phyloP scores from a whole-genome alignment of 1,139 yeast genomes.

The Zygosaccharomyces pseudobailii region DNA sequence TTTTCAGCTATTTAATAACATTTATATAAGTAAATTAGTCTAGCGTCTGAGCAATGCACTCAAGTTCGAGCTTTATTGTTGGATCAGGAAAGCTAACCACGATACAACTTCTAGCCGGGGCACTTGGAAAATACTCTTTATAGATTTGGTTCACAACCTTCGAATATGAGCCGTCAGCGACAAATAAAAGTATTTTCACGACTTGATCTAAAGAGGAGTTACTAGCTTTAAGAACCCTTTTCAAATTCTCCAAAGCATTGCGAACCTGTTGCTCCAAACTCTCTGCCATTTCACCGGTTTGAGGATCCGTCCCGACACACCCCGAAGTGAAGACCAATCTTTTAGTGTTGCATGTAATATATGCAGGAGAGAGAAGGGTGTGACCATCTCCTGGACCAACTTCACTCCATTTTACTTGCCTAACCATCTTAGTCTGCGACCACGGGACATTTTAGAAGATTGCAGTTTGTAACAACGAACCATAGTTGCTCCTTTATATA shows the following conservation, averaged over 20 bases:
- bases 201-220: slow-evolving; percentile 38
- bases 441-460: too few relatives aligned
- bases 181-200: slow-evolving; percentile 39
- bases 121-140: slow-evolving; percentile 36
- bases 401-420: slow-evolving; percentile 40
- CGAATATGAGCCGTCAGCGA: slow-evolving; percentile 37
- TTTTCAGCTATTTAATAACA: background rate
- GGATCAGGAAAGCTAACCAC: slow-evolving; percentile 43
- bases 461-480: too few relatives aligned
- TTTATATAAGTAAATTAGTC: background rate
- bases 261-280: slow-evolving; percentile 37
- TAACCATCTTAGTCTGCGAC: slow-evolving; percentile 21
- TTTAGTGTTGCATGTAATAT: slow-evolving; percentile 36
- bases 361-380: slow-evolving; percentile 39
- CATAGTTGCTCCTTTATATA: background rate
- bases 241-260: slow-evolving; percentile 37
- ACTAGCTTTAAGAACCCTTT: slow-evolving; percentile 34
- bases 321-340: slow-evolving; percentile 45
- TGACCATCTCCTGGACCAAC: slow-evolving; percentile 37
- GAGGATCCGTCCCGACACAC: slow-evolving; percentile 34
- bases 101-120: slow-evolving; percentile 42
- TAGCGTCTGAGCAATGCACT: slow-evolving; percentile 36
- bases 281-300: slow-evolving; percentile 38
- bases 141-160: slow-evolving; percentile 36
- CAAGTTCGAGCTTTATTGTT: slow-evolving; percentile 41